Evolutionary conservation across 208 protist genomes (phyloP).

Genomic region (Leishmania braziliensis): DNA sequence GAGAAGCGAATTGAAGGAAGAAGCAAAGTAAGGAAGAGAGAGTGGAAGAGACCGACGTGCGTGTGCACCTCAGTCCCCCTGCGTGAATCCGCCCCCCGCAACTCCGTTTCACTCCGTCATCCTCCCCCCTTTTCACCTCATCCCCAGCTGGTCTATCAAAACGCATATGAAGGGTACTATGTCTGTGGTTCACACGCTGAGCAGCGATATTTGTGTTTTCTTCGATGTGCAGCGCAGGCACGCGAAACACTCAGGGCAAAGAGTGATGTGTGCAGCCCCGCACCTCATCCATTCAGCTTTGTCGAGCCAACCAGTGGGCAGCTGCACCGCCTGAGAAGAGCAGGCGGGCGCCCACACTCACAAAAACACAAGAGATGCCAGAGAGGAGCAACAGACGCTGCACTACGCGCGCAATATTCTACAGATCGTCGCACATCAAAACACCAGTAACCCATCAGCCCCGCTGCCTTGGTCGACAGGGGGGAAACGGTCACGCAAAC

Average conservation of each 20-base stretch:
- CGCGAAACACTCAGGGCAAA: not conserved
- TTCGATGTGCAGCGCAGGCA: not conserved
- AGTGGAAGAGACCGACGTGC: not conserved
- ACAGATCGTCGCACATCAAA: not conserved
- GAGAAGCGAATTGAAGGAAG: not conserved
- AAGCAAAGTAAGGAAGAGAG: not conserved
- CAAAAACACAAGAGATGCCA: not conserved
- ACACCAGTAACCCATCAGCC: not conserved
- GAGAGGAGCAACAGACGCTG: not conserved
- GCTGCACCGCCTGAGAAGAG: not conserved
- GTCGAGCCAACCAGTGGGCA: not conserved
- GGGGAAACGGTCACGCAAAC: not conserved
- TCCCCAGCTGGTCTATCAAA: slow-evolving; percentile 1
- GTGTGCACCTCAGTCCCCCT: not conserved
- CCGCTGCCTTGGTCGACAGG: not conserved
- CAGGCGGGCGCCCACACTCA: not conserved
- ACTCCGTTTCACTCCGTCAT: not conserved
- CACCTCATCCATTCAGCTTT: not conserved
- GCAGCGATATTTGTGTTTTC: not conserved
- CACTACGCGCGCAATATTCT: not conserved
- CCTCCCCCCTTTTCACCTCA: not conserved
- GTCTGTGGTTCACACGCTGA: slow-evolving; percentile 43
- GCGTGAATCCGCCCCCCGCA: not conserved
- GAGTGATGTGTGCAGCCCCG: not conserved
- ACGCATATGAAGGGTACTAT: slow-evolving; percentile 73